These are phyloP conservation scores for Claviceps sp. DNA, from an alignment of 2,329 filamentous ascomycete species.

Conservation along the genomic window DNA sequence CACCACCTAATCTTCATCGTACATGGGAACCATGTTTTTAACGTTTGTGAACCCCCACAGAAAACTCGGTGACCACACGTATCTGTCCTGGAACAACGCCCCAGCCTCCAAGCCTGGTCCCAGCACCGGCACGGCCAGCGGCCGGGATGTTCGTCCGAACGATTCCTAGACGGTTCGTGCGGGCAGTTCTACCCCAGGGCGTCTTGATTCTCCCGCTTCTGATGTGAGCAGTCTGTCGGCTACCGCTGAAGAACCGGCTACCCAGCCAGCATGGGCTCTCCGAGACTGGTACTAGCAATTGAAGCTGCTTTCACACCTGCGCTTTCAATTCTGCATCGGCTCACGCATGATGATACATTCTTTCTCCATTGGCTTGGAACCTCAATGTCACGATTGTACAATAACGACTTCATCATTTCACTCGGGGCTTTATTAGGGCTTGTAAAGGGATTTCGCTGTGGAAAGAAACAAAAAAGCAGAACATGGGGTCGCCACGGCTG, in stretches of 20 bases:
- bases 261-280: not conserved
- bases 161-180: constrained; percentile 26
- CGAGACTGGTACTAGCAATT: not conserved
- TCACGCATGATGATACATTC: no score
- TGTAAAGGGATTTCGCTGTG: no score
- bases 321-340: no score
- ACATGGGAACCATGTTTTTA: no score
- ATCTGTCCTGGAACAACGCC: constrained; percentile 81
- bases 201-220: not conserved
- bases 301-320: not conserved
- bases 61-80: constrained; percentile 96
- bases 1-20: not conserved
- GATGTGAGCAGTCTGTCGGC: not conserved
- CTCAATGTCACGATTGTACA: no score
- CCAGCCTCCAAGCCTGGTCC: constrained; percentile 31
- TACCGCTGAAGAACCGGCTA: not conserved
- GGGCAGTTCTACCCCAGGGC: constrained; percentile 7
- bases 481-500: no score
- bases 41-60: constrained; percentile 28
- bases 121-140: constrained; percentile 33
- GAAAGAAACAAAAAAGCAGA: no score
- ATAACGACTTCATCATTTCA: no score
- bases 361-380: no score
- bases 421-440: no score
- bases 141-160: constrained; percentile 40